Evolutionary conservation across 805 yeast genomes (phyloP), one percentile per base, ranked within the genome.

Genomic region (Candida piceae): DNA sequence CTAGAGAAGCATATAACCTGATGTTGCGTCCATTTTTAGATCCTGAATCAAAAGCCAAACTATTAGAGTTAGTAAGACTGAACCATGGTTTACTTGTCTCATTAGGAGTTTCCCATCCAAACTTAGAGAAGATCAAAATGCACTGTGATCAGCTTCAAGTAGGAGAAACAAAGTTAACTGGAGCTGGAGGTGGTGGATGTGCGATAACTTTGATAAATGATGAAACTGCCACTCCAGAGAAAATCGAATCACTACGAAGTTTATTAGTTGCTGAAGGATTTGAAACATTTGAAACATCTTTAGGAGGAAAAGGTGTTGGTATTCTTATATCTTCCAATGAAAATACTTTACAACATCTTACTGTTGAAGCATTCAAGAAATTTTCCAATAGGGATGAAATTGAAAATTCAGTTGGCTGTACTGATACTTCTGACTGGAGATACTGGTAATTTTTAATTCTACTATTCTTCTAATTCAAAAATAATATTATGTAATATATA

Each of bases 141-240:
- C 64, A 76, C n/a, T 72, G 86, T 17, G 89, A 84, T 52, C 70
- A 69, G 34, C 50, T 76, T 39, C 56, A 66, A 4, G 59, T 93
- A 13, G 98, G 98, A 7, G 78, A 83, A 40, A 90, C 98, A 0
- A 93, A 93, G 58, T 71, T 93, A 37, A 93, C 98, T 0, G 98
- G 98, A 29, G 98, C 98, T 0, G 98, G 98, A 24, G 98, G 98
- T 16, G 98, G 98, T 34, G 98, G 98, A 2, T 93, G 98, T 67
- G 95, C 97, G 9, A 82, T 93, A 38, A 93, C 97, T 0, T 62
- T 93, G 26, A 67, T 89, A 12, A 65, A 74, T 32, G 77, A 72
- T 28, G 67, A 64, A 3, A 55, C 74, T 7, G 59, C 60, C 17
- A 52, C 63, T 23, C 46, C 51, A 12, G 48, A 51, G 7, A 52